Conservation (phyloP, 495 filamentous ascomycete species). For the Peziza echinospora region DNA sequence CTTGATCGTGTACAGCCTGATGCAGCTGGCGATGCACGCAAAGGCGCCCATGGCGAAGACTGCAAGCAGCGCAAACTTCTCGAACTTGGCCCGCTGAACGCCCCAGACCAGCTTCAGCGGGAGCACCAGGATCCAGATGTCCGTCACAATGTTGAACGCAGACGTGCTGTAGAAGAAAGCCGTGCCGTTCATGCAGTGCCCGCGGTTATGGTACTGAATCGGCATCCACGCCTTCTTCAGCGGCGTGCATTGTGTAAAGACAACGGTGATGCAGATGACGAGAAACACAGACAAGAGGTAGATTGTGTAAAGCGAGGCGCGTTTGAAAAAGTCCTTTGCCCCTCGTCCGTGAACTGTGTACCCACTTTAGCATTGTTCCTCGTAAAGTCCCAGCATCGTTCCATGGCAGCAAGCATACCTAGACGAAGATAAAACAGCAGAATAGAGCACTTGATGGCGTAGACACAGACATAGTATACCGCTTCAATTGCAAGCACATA, state of each 20-base stretch:
- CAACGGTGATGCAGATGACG: constrained; percentile 20
- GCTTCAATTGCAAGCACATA: constrained; percentile 24
- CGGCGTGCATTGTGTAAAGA: constrained; percentile 27
- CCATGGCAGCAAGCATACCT: constrained; percentile 18
- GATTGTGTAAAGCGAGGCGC: constrained; percentile 19
- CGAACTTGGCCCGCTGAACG: constrained; percentile 24
- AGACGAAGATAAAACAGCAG: constrained; percentile 28
- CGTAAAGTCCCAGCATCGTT: not conserved
- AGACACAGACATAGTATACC: constrained; percentile 24
- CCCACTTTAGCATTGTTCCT: no score
- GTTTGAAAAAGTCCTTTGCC: not conserved
- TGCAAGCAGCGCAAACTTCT: constrained; percentile 26
- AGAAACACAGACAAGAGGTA: constrained; percentile 22
- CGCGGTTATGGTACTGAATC: constrained; percentile 21
- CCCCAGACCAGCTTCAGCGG: constrained; percentile 27
- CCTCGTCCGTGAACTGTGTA: not conserved
- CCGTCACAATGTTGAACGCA: constrained; percentile 31
- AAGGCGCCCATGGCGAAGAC: constrained; percentile 31
- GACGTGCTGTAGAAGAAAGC: constrained; percentile 29
- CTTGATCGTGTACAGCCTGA: not conserved
- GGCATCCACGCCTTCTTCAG: constrained; percentile 27
- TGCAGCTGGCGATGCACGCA: constrained; percentile 19
- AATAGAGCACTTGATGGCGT: constrained; percentile 28
- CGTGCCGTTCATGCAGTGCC: constrained; percentile 27
- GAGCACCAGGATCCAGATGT: constrained; percentile 30